These are phyloP conservation scores for Fusarium secorum DNA, from an alignment of 2,329 filamentous ascomycete genomes.

Conservation along the genomic window DNA sequence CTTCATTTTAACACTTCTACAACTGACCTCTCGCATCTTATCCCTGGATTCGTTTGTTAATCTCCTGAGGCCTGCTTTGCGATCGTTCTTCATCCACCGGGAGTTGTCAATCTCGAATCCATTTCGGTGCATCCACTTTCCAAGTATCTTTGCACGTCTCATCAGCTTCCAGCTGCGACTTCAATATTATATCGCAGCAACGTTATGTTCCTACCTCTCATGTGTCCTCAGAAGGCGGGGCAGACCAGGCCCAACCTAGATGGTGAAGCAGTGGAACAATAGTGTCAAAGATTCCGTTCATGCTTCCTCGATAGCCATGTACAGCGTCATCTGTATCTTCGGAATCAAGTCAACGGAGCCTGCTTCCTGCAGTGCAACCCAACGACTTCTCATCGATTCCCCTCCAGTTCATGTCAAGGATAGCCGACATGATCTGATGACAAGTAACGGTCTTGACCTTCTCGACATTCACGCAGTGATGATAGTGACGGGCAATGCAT, in stretches of 20 bases:
- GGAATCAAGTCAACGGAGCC: neutral
- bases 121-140: slow-evolving; percentile 6
- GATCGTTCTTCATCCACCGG: neutral
- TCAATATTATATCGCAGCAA: neutral
- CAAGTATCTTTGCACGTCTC: neutral
- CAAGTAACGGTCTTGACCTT: neutral
- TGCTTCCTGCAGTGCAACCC: neutral
- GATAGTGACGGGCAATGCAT: neutral
- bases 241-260: neutral
- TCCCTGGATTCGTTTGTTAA: neutral
- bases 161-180: neutral
- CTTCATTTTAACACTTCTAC: neutral
- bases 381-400: neutral
- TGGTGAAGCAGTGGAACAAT: slow-evolving; percentile 4
- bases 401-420: neutral
- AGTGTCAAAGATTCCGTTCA: neutral
- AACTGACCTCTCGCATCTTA: neutral
- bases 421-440: neutral
- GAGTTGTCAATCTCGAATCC: neutral
- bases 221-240: slow-evolving; percentile 13
- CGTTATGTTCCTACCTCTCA: slow-evolving; percentile 9
- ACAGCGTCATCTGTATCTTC: slow-evolving; percentile 3
- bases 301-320: neutral
- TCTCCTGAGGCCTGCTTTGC: neutral
- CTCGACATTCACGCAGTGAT: neutral